A percentile compares a stretch with the other conserved stretches of the same genome.
These are phyloP conservation scores for Telopea speciosissima DNA, from an alignment of 177 flowering plant species.

Conservation along the genomic window DNA sequence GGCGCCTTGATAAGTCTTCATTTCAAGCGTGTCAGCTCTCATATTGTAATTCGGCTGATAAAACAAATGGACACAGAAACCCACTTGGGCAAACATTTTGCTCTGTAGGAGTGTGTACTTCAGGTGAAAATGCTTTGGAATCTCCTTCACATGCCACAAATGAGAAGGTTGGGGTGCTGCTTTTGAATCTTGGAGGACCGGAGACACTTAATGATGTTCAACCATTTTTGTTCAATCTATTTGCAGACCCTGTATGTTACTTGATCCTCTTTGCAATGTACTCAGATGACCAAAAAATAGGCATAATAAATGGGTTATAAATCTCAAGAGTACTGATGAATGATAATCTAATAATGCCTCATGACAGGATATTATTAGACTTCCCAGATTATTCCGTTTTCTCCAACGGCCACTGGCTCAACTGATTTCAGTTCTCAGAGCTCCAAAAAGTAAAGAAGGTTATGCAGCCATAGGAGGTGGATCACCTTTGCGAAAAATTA, in stretches of 20 bases:
- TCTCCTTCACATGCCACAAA: conserved; percentile 33
- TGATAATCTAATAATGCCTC: conserved; percentile 1
- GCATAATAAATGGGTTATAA: not conserved
- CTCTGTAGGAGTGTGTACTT: conserved; percentile 14
- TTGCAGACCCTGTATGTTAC: conserved; percentile 86
- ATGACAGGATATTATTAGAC: conserved; percentile 78
- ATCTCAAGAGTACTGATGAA: not conserved
- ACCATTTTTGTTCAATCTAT: conserved; percentile 83
- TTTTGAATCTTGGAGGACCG: conserved; percentile 79
- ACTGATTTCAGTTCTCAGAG: conserved; percentile 71
- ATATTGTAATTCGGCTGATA: conserved; percentile 9
- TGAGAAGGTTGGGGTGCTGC: conserved; percentile 84
- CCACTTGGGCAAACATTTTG: conserved; percentile 22
- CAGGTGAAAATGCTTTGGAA: conserved; percentile 14
- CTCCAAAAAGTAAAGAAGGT: conserved; percentile 96
- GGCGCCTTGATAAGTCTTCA: conserved; percentile 8
- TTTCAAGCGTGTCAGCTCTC: conserved; percentile 2
- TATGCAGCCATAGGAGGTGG: conserved; percentile 98
- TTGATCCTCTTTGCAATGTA: too few species aligned
- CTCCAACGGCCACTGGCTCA: conserved; percentile 83
- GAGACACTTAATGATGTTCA: conserved; percentile 66
- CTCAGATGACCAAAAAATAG: too few species aligned
- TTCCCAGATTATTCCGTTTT: conserved; percentile 75
- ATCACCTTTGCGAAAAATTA: conserved; percentile 83
- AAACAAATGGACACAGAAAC: conserved; percentile 21